These are phyloP conservation scores for Chionographis japonica DNA, from an alignment of 106 monocot species.

Conservation along the genomic window DNA sequence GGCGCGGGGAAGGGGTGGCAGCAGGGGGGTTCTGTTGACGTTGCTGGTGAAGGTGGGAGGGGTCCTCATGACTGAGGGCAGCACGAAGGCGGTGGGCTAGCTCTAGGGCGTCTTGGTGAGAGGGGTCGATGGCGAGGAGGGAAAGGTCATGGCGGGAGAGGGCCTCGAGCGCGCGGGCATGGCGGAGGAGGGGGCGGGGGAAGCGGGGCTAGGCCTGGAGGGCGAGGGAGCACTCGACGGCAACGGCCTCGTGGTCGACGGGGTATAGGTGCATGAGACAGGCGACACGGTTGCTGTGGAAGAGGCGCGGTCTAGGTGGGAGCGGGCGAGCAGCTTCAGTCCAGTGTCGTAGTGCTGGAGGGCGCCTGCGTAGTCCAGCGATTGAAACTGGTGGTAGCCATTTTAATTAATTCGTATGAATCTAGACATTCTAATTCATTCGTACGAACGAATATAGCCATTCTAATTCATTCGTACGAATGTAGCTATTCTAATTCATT, in stretches of 20 bases:
- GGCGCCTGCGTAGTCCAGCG: conserved; percentile 61
- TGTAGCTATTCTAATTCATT: too few species aligned
- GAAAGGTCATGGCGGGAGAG: conserved; percentile 56
- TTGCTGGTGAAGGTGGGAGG: background rate
- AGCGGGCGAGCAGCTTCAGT: conserved; percentile 53
- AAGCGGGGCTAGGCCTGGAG: conserved; percentile 79
- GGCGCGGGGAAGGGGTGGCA: conserved; percentile 72
- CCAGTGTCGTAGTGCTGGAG: conserved; percentile 68
- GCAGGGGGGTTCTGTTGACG: background rate
- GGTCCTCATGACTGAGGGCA: background rate
- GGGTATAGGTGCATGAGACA: conserved; percentile 90
- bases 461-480: too few species aligned
- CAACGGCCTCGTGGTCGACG: conserved; percentile 80
- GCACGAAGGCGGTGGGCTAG: conserved; percentile 35
- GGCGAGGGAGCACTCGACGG: conserved; percentile 86
- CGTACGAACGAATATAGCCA: too few species aligned
- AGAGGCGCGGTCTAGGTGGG: conserved; percentile 86
- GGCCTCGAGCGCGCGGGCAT: conserved; percentile 74
- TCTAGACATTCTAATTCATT: too few species aligned
- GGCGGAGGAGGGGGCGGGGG: conserved; percentile 84
- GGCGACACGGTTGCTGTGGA: conserved; percentile 93
- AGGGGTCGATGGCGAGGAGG: conserved; percentile 43
- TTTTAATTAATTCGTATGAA: too few species aligned
- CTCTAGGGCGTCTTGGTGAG: too few species aligned
- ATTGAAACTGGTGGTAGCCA: conserved; percentile 73